phyloP scores from a whole-genome alignment of 1,139 yeast genomes.

The Nakaseomyces bracarensis region DNA sequence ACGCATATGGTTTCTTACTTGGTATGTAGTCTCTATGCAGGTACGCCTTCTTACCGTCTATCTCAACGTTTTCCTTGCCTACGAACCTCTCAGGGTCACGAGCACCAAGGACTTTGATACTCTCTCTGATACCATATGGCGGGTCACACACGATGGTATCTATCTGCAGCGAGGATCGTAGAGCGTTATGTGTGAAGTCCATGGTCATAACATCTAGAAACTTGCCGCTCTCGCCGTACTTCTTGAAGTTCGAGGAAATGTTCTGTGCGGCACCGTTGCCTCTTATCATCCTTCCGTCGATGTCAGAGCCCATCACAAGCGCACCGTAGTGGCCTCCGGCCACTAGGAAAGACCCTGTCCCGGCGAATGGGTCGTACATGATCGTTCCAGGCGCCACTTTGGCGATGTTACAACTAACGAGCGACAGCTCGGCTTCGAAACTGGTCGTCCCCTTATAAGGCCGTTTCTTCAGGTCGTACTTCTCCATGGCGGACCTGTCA shows the following conservation, averaged over 20 bases:
- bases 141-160: slow-evolving; percentile 93
- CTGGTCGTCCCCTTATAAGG: slow-evolving; percentile 93
- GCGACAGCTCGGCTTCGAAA: slow-evolving; percentile 80
- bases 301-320: slow-evolving; percentile 77
- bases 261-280: slow-evolving; percentile 51
- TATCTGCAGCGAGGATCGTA: slow-evolving; percentile 52
- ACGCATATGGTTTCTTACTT: slow-evolving; percentile 84
- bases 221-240: slow-evolving; percentile 51
- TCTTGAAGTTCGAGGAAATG: slow-evolving; percentile 61
- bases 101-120: slow-evolving; percentile 87
- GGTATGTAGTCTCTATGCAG: slow-evolving; percentile 78
- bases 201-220: slow-evolving; percentile 75
- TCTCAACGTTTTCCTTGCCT: slow-evolving; percentile 62
- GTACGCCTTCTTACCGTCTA: slow-evolving; percentile 73
- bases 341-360: slow-evolving; percentile 90
- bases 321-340: slow-evolving; percentile 88
- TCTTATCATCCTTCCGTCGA: slow-evolving; percentile 73
- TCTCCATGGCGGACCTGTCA: slow-evolving; percentile 62
- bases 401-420: slow-evolving; percentile 80
- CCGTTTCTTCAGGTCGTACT: slow-evolving; percentile 72
- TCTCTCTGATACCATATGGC: slow-evolving; percentile 96
- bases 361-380: slow-evolving; percentile 91
- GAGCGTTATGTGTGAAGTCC: slow-evolving; percentile 91
- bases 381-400: slow-evolving; percentile 59
- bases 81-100: slow-evolving; percentile 46